Evolutionary conservation across 2,329 filamentous ascomycete species (phyloP).

Genomic region (Fusarium dlaminii): DNA sequence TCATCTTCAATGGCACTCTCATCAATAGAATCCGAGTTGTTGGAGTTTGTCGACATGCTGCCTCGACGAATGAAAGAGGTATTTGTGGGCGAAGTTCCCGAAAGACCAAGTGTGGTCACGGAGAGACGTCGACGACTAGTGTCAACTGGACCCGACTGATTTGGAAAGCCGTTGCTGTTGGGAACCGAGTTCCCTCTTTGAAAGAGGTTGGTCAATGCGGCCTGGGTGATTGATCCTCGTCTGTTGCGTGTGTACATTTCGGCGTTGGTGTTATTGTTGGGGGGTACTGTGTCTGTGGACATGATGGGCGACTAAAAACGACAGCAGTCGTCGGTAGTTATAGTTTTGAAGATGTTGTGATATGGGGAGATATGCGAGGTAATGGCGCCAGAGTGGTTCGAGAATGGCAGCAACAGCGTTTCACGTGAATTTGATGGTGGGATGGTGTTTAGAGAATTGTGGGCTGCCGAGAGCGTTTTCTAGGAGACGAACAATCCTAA

Average conservation of each 20-base stretch:
- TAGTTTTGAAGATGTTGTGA: conserved; percentile 39
- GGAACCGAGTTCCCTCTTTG: conserved; percentile 63
- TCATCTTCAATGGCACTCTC: conserved; percentile 80
- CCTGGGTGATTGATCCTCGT: conserved; percentile 66
- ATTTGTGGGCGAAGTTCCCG: conserved; percentile 72
- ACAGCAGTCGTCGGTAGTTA: conserved; percentile 40
- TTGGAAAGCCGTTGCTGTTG: conserved; percentile 55
- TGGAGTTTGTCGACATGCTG: conserved; percentile 73
- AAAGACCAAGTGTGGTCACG: conserved; percentile 78
- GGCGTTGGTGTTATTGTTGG: conserved; percentile 44
- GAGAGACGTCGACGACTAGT: conserved; percentile 75
- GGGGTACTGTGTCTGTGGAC: conserved; percentile 47
- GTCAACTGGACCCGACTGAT: conserved; percentile 57
- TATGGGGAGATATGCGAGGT: conserved; percentile 35
- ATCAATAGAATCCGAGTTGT: conserved; percentile 69
- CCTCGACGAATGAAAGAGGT: conserved; percentile 66
- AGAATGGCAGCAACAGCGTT: conserved; percentile 36
- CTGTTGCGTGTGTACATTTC: conserved; percentile 58
- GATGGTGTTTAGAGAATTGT: conserved; percentile 27
- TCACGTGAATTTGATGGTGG: conserved; percentile 40
- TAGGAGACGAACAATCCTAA: conserved; percentile 1
- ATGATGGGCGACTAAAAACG: conserved; percentile 38
- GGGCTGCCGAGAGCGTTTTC: conserved; percentile 31
- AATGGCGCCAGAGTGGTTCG: conserved; percentile 45
- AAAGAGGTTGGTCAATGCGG: conserved; percentile 68